Evolutionary conservation across 1,139 yeast species (phyloP), one percentile per base, ranked within the genome.

Genomic region (Pichia sp.): DNA sequence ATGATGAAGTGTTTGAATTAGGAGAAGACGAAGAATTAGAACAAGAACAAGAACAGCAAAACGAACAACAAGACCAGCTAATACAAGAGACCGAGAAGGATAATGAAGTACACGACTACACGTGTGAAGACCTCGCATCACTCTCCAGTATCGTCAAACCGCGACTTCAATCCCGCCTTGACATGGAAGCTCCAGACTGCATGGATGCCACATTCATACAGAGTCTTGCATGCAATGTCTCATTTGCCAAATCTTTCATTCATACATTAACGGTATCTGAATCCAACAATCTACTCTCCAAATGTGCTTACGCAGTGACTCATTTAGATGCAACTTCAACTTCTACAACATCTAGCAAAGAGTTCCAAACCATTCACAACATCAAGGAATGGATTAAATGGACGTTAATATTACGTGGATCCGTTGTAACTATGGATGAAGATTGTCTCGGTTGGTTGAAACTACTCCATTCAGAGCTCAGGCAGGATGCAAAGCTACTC

Each of bases 311-410:
- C n/a, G n/a, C n/a, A n/a, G n/a, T n/a, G n/a, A n/a, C n/a, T n/a
- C n/a, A n/a, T n/a, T n/a, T n/a, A n/a, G n/a, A n/a, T n/a, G n/a
- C n/a, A n/a, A n/a, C n/a, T n/a, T n/a, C n/a, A n/a, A n/a, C n/a
- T n/a, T n/a, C n/a, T n/a, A n/a, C n/a, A n/a, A n/a, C n/a, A n/a
- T n/a, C n/a, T n/a, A n/a, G n/a, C n/a, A n/a, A n/a, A n/a, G n/a
- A n/a, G 60, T 72, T 3, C 55, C 67, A 2, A 55, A 64, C 67
- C 5, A 56, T 56, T 26, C 57, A 58, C 27, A 59, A 67, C 4
- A 37, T 66, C 13, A 48, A 49, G 13, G 33, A 22, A 13, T 74
- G 78, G 79, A 57, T 74, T 41, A 69, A 69, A 50, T 69, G 72
- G 70, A 41, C 72, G 10, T 55, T 73, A 27, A 53, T 72, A 22